Conservation (phyloP, 495 filamentous ascomycete genomes). For the Penicillium crystallinum region DNA sequence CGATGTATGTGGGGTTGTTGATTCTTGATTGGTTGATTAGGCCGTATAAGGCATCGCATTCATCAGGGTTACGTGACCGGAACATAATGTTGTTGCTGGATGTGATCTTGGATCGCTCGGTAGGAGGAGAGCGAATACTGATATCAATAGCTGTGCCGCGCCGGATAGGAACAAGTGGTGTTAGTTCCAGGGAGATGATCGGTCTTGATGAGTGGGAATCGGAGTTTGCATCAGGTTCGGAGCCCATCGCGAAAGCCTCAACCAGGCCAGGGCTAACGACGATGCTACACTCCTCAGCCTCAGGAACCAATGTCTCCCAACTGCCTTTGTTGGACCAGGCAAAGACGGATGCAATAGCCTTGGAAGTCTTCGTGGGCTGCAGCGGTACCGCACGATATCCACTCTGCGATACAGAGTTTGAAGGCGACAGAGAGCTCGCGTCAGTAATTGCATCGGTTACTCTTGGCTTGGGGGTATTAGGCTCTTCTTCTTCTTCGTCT, state of each 20-base stretch:
- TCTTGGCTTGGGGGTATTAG: slow-evolving; percentile 16
- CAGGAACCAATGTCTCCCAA: slow-evolving; percentile 74
- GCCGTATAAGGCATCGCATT: slow-evolving; percentile 75
- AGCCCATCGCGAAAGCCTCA: slow-evolving; percentile 68
- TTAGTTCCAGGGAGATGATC: slow-evolving; percentile 75
- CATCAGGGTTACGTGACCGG: slow-evolving; percentile 69
- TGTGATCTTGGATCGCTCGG: slow-evolving; percentile 62
- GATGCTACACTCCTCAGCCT: slow-evolving; percentile 71
- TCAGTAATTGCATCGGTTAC: slow-evolving; percentile 31
- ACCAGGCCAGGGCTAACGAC: slow-evolving; percentile 78
- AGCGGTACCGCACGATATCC: slow-evolving; percentile 53
- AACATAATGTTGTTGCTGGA: slow-evolving; percentile 77
- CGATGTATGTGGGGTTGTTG: slow-evolving; percentile 84
- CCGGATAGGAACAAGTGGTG: slow-evolving; percentile 80
- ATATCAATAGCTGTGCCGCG: slow-evolving; percentile 90
- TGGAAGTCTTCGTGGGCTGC: slow-evolving; percentile 52
- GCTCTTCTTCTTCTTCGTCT: slow-evolving; percentile 53
- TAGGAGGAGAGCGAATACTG: slow-evolving; percentile 79
- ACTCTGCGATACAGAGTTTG: slow-evolving; percentile 71
- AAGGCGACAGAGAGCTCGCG: slow-evolving; percentile 58
- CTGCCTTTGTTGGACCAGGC: slow-evolving; percentile 76
- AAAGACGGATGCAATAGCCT: slow-evolving; percentile 72
- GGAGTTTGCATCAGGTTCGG: slow-evolving; percentile 22
- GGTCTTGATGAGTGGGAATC: slow-evolving; percentile 47
- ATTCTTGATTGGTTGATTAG: slow-evolving; percentile 78